Percentiles rank a stretch among this genome's conserved stretches.
Evolutionary conservation across 352 stramenopile genomes (phyloP).

Genomic region (Elongisporangium prolatum): DNA sequence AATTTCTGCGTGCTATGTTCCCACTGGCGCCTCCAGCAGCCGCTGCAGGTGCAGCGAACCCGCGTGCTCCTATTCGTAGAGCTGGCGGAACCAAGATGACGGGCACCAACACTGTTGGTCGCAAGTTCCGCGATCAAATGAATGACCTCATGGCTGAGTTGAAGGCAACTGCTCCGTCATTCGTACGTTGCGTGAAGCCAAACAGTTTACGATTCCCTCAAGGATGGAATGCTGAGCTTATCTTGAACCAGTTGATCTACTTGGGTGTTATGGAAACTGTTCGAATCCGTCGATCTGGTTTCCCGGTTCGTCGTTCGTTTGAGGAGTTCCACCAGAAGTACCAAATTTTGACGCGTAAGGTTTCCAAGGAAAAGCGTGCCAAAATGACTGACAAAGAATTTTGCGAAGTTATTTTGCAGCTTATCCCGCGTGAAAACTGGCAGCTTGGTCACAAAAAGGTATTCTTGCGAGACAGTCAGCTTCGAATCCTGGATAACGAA

Average conservation of each 20-base stretch:
- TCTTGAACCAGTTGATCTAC: slow-evolving; percentile 88
- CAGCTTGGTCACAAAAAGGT: slow-evolving; percentile 88
- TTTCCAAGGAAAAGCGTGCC: slow-evolving; percentile 44
- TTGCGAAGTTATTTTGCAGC: slow-evolving; percentile 79
- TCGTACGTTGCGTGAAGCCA: slow-evolving; percentile 91
- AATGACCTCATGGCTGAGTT: slow-evolving; percentile 83
- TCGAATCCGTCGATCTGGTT: slow-evolving; percentile 84
- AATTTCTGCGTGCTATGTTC: slow-evolving; percentile 79
- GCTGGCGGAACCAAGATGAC: slow-evolving; percentile 83
- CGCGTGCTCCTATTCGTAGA: slow-evolving; percentile 67
- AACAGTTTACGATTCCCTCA: slow-evolving; percentile 88
- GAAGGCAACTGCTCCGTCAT: slow-evolving; percentile 77
- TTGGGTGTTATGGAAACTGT: slow-evolving; percentile 90
- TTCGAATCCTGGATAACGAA: slow-evolving; percentile 81
- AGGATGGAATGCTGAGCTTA: slow-evolving; percentile 83
- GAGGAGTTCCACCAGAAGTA: slow-evolving; percentile 87
- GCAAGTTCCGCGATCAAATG: slow-evolving; percentile 90
- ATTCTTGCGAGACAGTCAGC: slow-evolving; percentile 80
- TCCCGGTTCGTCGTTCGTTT: slow-evolving; percentile 83
- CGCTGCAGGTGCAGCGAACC: slow-evolving; percentile 30
- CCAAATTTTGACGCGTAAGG: slow-evolving; percentile 75
- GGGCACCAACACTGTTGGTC: slow-evolving; percentile 85
- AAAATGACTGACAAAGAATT: slow-evolving; percentile 72
- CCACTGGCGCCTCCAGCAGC: slow-evolving; percentile 31
- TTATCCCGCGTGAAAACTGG: slow-evolving; percentile 82